Evolutionary conservation across 2,329 filamentous ascomycete species (phyloP).

Genomic region (Chaetothyriales sp.): DNA sequence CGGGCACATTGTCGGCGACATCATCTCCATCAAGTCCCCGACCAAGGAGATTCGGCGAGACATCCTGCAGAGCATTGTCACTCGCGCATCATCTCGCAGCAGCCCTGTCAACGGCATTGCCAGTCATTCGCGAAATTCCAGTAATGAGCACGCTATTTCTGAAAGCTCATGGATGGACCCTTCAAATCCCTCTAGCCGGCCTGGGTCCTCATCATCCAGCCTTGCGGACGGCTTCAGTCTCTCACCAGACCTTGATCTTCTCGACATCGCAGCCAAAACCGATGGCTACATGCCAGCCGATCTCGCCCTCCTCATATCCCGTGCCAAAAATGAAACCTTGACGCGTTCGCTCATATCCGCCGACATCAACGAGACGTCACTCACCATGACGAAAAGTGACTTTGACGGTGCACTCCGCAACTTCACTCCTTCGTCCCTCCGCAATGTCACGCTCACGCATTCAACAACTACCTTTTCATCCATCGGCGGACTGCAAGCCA

Average conservation of each 20-base stretch:
- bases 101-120: slow-evolving; percentile 31
- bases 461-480: slow-evolving; percentile 85
- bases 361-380: slow-evolving; percentile 31
- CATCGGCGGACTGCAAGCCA: slow-evolving; percentile 77
- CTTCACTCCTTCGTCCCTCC: slow-evolving; percentile 86
- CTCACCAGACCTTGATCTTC: slow-evolving; percentile 67
- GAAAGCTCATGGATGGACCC: slow-evolving; percentile 67
- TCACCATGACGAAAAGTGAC: slow-evolving; percentile 58
- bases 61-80: slow-evolving; percentile 68
- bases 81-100: slow-evolving; percentile 19
- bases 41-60: slow-evolving; percentile 78
- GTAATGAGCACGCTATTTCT: slow-evolving; percentile 22
- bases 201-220: slow-evolving; percentile 28
- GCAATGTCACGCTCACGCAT: slow-evolving; percentile 85
- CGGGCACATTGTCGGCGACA: slow-evolving; percentile 83
- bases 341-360: slow-evolving; percentile 50
- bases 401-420: slow-evolving; percentile 76
- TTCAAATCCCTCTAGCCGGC: slow-evolving; percentile 42
- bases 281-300: slow-evolving; percentile 98
- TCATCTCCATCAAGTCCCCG: slow-evolving; percentile 75
- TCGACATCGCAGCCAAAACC: slow-evolving; percentile 84
- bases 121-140: slow-evolving; percentile 26
- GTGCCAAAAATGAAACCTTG: slow-evolving; percentile 81
- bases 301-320: slow-evolving; percentile 67
- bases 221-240: slow-evolving; percentile 53